These are phyloP conservation scores for Capsicum chinense DNA, from an alignment of 257 asterid genomes.

Conservation along the genomic window DNA sequence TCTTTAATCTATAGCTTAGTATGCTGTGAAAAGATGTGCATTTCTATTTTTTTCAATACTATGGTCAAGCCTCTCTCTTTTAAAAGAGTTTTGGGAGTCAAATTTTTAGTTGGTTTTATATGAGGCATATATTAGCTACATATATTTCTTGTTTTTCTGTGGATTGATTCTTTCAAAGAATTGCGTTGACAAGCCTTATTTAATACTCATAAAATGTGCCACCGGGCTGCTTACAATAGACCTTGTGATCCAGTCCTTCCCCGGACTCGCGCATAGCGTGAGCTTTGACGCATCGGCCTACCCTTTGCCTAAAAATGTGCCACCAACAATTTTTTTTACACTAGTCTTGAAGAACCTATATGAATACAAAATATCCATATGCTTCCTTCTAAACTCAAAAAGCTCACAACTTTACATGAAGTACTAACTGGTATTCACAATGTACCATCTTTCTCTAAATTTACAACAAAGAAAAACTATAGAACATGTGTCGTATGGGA, in stretches of 20 bases:
- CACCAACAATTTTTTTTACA: no score
- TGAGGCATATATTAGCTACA: background rate
- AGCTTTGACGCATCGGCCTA: no score
- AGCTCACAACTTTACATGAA: constrained; percentile 19
- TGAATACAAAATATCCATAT: constrained; percentile 27
- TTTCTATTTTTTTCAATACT: background rate
- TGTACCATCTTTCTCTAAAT: background rate
- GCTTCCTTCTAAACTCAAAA: constrained; percentile 42
- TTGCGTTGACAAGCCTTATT: no score
- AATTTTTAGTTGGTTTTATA: background rate
- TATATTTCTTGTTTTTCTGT: constrained; percentile 18
- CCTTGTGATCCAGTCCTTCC: no score
- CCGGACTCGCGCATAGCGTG: no score
- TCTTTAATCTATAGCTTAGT: background rate
- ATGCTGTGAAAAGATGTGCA: background rate
- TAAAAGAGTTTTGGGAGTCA: background rate
- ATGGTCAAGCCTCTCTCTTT: background rate
- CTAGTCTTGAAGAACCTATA: no score
- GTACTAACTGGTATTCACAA: background rate
- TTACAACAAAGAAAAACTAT: constrained; percentile 19
- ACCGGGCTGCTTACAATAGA: no score
- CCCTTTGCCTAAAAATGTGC: no score
- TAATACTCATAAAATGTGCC: no score
- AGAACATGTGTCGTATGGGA: background rate
- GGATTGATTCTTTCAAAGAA: no score